phyloP scores from a whole-genome alignment of 192 early-diverging fungal genomes.

The Coemansia sp. region DNA sequence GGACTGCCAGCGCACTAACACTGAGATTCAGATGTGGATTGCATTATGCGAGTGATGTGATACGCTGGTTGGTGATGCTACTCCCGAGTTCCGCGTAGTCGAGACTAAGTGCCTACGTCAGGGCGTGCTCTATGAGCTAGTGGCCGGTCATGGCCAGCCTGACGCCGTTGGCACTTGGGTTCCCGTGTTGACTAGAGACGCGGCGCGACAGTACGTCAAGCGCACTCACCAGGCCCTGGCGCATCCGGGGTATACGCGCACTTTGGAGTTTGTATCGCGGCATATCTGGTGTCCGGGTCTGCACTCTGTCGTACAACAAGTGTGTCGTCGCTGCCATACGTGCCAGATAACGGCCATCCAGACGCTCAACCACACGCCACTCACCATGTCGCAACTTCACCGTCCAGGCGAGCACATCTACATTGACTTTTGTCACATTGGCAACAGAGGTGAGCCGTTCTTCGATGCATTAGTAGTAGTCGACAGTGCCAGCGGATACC shows the following conservation, averaged over 20 bases:
- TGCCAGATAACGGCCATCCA: conserved; percentile 24
- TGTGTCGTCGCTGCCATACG: conserved; percentile 2
- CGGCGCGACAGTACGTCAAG: background rate
- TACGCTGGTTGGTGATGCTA: background rate
- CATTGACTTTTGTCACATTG: conserved; percentile 24
- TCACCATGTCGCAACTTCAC: background rate
- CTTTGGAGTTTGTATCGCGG: background rate
- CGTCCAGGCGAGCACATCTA: conserved; percentile 21
- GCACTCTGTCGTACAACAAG: background rate
- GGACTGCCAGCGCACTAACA: background rate
- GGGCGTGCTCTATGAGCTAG: conserved; percentile 2
- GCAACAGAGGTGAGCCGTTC: background rate
- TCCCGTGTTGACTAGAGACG: background rate
- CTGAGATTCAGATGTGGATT: conserved; percentile 7
- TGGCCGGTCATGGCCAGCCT: background rate
- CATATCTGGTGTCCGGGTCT: background rate
- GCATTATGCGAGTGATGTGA: background rate
- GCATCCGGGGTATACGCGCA: conserved; percentile 12
- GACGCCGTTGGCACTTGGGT: conserved; percentile 9
- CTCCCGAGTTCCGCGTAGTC: conserved; percentile 6
- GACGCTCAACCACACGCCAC: conserved; percentile 5
- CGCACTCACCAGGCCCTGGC: conserved; percentile 1
- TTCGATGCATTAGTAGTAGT: conserved; percentile 12
- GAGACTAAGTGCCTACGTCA: background rate
- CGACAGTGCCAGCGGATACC: conserved; percentile 17